Conservation (phyloP, 805 yeast species). For the Candida oleophila region DNA sequence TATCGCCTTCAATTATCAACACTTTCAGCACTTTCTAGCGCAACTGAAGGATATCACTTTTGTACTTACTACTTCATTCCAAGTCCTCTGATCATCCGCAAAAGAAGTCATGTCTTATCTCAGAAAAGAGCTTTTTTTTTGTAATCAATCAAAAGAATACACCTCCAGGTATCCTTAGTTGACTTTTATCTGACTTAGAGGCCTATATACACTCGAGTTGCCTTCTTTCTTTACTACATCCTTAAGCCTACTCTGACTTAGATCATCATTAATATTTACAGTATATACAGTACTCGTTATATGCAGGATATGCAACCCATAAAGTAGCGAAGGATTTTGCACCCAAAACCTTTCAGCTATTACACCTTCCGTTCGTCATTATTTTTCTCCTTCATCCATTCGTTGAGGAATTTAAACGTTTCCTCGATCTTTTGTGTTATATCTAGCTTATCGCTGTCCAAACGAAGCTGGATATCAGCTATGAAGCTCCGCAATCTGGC, state of each 20-base stretch:
- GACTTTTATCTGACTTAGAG: too few relatives aligned
- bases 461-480: conserved; percentile 33
- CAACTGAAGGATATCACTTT: too few relatives aligned
- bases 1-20: too few relatives aligned
- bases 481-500: conserved; percentile 27
- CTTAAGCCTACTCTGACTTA: background rate
- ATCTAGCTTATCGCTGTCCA: conserved; percentile 31
- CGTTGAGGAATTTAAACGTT: conserved; percentile 23
- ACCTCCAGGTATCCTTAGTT: background rate
- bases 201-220: too few relatives aligned
- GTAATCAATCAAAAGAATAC: background rate
- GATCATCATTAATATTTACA: background rate
- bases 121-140: too few relatives aligned
- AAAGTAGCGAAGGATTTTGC: too few relatives aligned
- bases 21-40: too few relatives aligned
- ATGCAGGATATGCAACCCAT: too few relatives aligned
- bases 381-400: conserved; percentile 19
- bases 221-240: too few relatives aligned
- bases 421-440: conserved; percentile 17
- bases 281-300: background rate
- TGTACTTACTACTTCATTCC: conserved; percentile 12
- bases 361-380: conserved; percentile 11
- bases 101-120: background rate
- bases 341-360: background rate
- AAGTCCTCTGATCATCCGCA: conserved; percentile 9